These are phyloP conservation scores for Scheffersomyces ergatensis DNA, from an alignment of 805 yeast species.

Conservation along the genomic window DNA sequence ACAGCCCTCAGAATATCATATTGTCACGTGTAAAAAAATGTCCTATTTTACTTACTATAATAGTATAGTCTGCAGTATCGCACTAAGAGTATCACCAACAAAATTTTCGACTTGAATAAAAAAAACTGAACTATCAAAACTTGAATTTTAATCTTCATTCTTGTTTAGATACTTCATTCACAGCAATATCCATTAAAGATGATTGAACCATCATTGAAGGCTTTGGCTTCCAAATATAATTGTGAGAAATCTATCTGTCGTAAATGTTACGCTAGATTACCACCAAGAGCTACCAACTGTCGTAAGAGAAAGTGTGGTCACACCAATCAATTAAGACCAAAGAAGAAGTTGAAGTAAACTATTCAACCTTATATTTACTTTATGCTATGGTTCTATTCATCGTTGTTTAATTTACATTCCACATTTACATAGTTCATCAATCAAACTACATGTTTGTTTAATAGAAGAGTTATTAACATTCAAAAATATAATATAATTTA, in stretches of 20 bases:
- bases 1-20: too few species aligned
- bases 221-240: conserved; percentile 99
- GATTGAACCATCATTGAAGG: conserved; percentile 99
- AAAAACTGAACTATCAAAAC: not conserved
- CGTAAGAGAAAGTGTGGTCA: conserved; percentile 99
- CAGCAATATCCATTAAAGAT: conserved; percentile 36
- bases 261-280: conserved; percentile 99
- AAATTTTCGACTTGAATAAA: conserved; percentile 1
- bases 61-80: too few species aligned
- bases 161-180: not conserved
- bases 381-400: not conserved
- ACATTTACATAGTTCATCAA: too few species aligned
- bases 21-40: too few species aligned
- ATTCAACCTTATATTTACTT: conserved; percentile 1
- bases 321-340: conserved; percentile 99
- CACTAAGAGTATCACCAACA: too few species aligned
- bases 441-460: too few species aligned
- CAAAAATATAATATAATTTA: too few species aligned
- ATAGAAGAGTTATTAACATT: too few species aligned
- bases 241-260: conserved; percentile 99
- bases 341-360: conserved; percentile 95
- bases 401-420: not conserved
- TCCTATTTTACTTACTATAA: too few species aligned
- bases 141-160: not conserved
- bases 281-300: conserved; percentile 99